Evolutionary conservation across 192 early-diverging fungal genomes (phyloP).

Genomic region (Dissophora ornata): DNA sequence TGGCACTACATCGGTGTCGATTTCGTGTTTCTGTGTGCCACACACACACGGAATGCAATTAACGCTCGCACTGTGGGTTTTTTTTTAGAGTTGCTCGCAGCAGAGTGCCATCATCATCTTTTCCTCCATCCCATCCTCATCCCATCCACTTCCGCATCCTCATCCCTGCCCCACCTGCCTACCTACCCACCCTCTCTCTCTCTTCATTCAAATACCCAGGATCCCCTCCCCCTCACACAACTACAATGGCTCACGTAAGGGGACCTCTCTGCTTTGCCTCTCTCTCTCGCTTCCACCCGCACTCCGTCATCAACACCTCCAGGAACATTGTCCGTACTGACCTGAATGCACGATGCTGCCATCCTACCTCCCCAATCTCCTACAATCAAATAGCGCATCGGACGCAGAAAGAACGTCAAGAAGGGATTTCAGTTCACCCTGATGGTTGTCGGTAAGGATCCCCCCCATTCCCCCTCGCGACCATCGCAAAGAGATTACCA

Average conservation of each 20-base stretch:
- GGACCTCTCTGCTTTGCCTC: not conserved
- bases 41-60: constrained; percentile 5
- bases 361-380: too few relatives aligned
- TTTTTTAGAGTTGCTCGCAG: not conserved
- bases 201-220: constrained; percentile 12
- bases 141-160: too few relatives aligned
- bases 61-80: not conserved
- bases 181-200: constrained; percentile 4
- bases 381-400: constrained; percentile 56
- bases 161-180: constrained; percentile 6
- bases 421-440: constrained; percentile 97
- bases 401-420: constrained; percentile 90
- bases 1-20: too few relatives aligned
- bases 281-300: constrained; percentile 1
- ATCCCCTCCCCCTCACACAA: not conserved
- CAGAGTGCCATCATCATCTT: constrained; percentile 1
- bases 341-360: too few relatives aligned
- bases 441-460: constrained; percentile 93
- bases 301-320: too few relatives aligned
- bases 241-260: constrained; percentile 1
- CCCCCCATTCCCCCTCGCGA: not conserved
- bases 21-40: not conserved
- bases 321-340: too few relatives aligned
- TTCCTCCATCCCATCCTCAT: constrained; percentile 6
- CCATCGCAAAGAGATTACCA: not conserved